A percentile compares a stretch with the other conserved stretches of the same genome.
These are phyloP conservation scores for Jaminaea rosea DNA, from an alignment of 1,284 basidiomycete genomes.

Conservation along the genomic window DNA sequence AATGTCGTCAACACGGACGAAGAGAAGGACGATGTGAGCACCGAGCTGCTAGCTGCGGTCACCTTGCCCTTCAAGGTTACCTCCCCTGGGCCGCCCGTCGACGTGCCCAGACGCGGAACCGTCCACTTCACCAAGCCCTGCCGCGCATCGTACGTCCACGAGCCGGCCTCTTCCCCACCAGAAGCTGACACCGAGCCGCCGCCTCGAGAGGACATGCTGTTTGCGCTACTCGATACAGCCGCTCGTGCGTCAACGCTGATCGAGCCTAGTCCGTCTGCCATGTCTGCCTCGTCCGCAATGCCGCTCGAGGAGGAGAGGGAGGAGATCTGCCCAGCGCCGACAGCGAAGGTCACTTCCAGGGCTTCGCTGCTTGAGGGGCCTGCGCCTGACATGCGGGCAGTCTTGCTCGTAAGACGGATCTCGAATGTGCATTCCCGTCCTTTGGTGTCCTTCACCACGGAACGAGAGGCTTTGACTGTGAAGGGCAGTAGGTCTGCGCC, in stretches of 20 bases:
- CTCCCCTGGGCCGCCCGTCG: neutral
- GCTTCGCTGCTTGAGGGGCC: neutral
- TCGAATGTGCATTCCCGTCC: neutral
- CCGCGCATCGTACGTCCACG: neutral
- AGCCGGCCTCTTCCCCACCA: neutral
- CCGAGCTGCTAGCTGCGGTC: neutral
- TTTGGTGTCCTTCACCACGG: neutral
- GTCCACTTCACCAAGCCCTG: neutral
- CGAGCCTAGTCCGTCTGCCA: neutral
- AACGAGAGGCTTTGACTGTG: neutral
- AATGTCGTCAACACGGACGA: constrained; percentile 1
- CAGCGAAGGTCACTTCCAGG: neutral
- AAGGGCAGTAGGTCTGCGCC: too few relatives aligned
- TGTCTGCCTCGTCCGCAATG: neutral
- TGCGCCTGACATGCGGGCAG: neutral
- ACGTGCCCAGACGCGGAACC: neutral
- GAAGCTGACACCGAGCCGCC: neutral
- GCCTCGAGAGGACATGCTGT: too few relatives aligned
- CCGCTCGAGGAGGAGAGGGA: too few relatives aligned
- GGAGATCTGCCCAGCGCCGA: neutral
- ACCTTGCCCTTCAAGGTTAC: neutral
- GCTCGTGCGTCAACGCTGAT: neutral
- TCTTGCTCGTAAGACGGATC: neutral
- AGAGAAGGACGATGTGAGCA: neutral
- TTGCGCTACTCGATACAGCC: neutral